These are phyloP conservation scores for Picea abies DNA, from an alignment of 83 land plant genomes.

Conservation along the genomic window DNA sequence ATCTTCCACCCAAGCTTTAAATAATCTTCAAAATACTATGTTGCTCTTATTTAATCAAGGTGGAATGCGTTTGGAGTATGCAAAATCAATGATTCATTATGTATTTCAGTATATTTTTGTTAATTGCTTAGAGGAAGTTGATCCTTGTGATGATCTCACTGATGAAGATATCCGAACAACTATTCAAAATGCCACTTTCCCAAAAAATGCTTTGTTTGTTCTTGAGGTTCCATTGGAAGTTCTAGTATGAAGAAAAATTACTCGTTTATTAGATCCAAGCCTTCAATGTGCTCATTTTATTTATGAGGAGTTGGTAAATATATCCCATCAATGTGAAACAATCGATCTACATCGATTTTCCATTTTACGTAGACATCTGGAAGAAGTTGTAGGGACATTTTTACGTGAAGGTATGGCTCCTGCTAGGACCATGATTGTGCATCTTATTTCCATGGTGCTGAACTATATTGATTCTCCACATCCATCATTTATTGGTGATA, in stretches of 20 bases:
- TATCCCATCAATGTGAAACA: constrained; percentile 66
- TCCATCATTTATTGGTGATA: constrained; percentile 94
- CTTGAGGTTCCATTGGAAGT: constrained; percentile 99
- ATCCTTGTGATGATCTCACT: constrained; percentile 21
- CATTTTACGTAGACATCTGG: constrained; percentile 62
- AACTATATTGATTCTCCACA: constrained; percentile 97
- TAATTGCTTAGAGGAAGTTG: constrained; percentile 93
- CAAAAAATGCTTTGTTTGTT: constrained; percentile 84
- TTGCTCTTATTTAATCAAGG: constrained; percentile 38
- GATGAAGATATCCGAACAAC: constrained; percentile 90
- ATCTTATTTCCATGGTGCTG: constrained; percentile 99
- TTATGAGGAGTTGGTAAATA: constrained; percentile 88
- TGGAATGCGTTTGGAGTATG: constrained; percentile 53
- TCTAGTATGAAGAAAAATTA: constrained; percentile 82
- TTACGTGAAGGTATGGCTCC: constrained; percentile 82
- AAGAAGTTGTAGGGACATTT: constrained; percentile 80
- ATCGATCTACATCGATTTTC: constrained; percentile 84
- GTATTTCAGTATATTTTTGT: constrained; percentile 93
- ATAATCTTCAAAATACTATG: constrained; percentile 33
- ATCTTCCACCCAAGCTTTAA: constrained; percentile 45
- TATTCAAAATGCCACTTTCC: constrained; percentile 92
- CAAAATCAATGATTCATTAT: constrained; percentile 73
- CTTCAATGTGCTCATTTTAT: constrained; percentile 42
- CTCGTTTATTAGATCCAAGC: constrained; percentile 90
- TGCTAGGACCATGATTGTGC: constrained; percentile 87